A percentile compares a stretch with the other conserved stretches of the same genome.
These are phyloP conservation scores for Fusarium tricinctum DNA, from an alignment of 2,329 filamentous ascomycete genomes.

Conservation along the genomic window DNA sequence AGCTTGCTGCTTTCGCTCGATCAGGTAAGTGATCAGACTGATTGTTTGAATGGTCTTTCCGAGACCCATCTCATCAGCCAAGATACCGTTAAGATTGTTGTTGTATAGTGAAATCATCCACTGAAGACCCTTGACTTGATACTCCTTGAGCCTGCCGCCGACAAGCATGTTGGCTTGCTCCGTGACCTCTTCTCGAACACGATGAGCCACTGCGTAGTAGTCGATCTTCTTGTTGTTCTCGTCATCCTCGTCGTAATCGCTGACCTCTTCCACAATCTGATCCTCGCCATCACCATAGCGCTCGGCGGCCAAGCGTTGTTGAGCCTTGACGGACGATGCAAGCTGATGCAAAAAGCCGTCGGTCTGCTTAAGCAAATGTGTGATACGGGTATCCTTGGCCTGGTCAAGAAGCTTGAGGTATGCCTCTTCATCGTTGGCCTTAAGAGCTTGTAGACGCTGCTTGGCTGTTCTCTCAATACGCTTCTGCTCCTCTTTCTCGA, in stretches of 20 bases:
- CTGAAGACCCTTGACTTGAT: constrained; percentile 97
- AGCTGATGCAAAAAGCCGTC: constrained; percentile 98
- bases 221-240: constrained; percentile 87
- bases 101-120: constrained; percentile 99
- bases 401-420: constrained; percentile 98
- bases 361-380: constrained; percentile 94
- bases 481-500: constrained; percentile 99
- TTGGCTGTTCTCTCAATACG: constrained; percentile 97
- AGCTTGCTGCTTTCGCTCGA: constrained; percentile 92
- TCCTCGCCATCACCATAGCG: constrained; percentile 77
- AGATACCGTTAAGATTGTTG: constrained; percentile 99
- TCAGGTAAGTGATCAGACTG: constrained; percentile 95
- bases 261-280: constrained; percentile 71
- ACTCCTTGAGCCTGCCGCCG: constrained; percentile 94
- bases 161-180: constrained; percentile 88
- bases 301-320: constrained; percentile 87
- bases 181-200: constrained; percentile 91
- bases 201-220: constrained; percentile 98
- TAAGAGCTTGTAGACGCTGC: constrained; percentile 98
- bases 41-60: constrained; percentile 99
- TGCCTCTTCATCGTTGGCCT: constrained; percentile 98
- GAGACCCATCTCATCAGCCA: constrained; percentile 99
- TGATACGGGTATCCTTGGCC: constrained; percentile 99
- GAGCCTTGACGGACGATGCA: constrained; percentile 91
- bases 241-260: constrained; percentile 76